Evolutionary conservation across 208 protist genomes (phyloP).

Genomic region (Acanthamoeba royreba): DNA sequence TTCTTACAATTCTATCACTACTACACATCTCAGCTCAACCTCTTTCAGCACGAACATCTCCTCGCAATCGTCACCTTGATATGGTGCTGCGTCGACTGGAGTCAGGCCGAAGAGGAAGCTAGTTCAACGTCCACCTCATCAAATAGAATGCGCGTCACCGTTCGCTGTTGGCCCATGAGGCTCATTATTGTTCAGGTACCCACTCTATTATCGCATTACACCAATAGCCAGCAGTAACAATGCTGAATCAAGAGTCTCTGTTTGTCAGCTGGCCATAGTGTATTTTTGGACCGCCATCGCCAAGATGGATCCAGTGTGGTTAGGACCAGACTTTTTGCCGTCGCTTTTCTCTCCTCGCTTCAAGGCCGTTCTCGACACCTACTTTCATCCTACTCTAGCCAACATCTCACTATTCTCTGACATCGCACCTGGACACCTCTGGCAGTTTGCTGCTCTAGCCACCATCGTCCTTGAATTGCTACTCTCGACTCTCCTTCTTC

Average conservation of each 20-base stretch:
- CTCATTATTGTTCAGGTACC: background rate
- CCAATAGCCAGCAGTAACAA: background rate
- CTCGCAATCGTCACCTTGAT: background rate
- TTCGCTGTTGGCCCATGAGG: background rate
- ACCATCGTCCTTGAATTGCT: background rate
- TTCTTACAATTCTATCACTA: background rate
- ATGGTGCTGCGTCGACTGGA: background rate
- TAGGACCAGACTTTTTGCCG: background rate
- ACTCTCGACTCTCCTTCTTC: background rate
- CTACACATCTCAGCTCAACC: conserved; percentile 21
- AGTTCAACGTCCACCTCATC: no score
- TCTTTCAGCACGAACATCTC: conserved; percentile 28
- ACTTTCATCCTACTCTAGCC: background rate
- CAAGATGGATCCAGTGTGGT: conserved; percentile 31
- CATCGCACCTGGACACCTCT: background rate
- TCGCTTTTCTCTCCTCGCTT: background rate
- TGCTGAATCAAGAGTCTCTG: no score
- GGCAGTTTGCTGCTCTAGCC: background rate
- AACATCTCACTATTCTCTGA: background rate
- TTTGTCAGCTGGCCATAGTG: background rate
- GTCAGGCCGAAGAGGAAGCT: background rate
- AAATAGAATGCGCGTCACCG: background rate
- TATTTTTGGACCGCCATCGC: conserved; percentile 29
- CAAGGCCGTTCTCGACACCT: background rate
- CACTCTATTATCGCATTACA: background rate